Base-by-base conservation (phyloP, 192 early-diverging fungal genomes). In the Entomortierella lignicola region DNA sequence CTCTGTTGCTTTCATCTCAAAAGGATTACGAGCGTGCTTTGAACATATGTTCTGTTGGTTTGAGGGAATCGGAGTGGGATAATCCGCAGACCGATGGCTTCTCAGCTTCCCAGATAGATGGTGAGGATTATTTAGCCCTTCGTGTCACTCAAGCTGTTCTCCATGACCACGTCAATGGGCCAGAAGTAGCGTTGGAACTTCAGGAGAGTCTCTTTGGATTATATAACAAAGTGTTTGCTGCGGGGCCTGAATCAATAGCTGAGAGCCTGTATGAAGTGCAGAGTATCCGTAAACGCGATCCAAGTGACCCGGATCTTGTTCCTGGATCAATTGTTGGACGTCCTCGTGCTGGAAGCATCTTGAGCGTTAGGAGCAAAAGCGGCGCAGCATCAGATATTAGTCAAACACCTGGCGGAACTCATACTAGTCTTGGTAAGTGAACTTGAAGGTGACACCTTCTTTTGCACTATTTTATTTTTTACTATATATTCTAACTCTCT, bases 1-100 rank as follows among this genome's bases (percentile, higher is more conserved):
- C 81, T 8, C 82, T 93, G 56, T 72, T 91, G 17, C 81, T 88
- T 2, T 91, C 93, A 18, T 86, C 90, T 18, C 87, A 89, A 68
- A 89, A 91, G 47, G 90, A 94, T 64, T 84, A 87, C 44, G 66
- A 66, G 11, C 84, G 87, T 32, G 93, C 93, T 8, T 70, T 88
- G 71, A 86, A 85, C 41, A 83, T 89, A 41, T 92, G 89, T 71
- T 86, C 91, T 25, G 71, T 92, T 17, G 91, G 82, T 2, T 63
- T 88, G 55, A 82, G 84, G 60, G 89, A 91, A 71, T 88, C 87
- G 42, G 85, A 86, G 12, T 80, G 79, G 72, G 77, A 77, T 27
- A n/a, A 72, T 44, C 20, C 80, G 0, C 42, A 66, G 31, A 72
- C 66, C 29, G 68, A 74, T 50, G 63, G 56, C 21, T 69, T 43